Evolutionary conservation across 1,139 yeast species (phyloP).

Genomic region (Zygosaccharomyces pseudobailii): DNA sequence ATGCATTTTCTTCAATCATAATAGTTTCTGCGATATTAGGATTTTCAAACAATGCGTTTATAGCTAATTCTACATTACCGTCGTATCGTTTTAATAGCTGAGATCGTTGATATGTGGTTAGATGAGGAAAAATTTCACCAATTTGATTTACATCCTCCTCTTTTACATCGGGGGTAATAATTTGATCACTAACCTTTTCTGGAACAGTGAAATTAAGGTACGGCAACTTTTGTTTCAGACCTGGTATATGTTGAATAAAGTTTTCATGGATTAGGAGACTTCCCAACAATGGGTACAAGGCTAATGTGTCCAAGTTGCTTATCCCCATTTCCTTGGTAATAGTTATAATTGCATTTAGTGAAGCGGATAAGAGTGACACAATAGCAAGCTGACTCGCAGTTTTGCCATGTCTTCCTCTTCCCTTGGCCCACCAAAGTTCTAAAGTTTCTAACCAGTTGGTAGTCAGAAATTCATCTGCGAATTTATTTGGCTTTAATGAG

Average conservation of each 20-base stretch:
- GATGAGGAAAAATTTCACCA: conserved; percentile 55
- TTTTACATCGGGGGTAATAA: conserved; percentile 6
- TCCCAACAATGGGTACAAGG: conserved; percentile 50
- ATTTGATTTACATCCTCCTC: conserved; percentile 43
- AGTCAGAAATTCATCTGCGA: conserved; percentile 53
- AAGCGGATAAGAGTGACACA: conserved; percentile 48
- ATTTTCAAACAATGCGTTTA: conserved; percentile 58
- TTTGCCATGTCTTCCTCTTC: conserved; percentile 48
- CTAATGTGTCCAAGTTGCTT: conserved; percentile 39
- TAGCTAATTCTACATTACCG: conserved; percentile 53
- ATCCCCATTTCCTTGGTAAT: conserved; percentile 45
- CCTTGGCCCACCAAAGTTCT: conserved; percentile 54
- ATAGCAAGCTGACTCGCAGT: conserved; percentile 47
- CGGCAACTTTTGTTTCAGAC: conserved; percentile 18
- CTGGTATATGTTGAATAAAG: conserved; percentile 44
- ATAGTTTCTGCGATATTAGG: conserved; percentile 20
- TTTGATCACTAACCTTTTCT: conserved; percentile 1
- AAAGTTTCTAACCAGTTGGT: conserved; percentile 53
- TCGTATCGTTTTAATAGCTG: conserved; percentile 45
- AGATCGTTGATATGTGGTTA: conserved; percentile 43
- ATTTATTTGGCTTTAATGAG: conserved; percentile 25
- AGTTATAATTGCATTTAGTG: conserved; percentile 42
- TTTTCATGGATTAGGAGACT: conserved; percentile 50
- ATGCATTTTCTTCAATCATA: conserved; percentile 14
- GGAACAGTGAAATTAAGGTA: conserved; percentile 25